Base-by-base conservation (phyloP, 306 rosid genomes). In the Myrica gale region DNA sequence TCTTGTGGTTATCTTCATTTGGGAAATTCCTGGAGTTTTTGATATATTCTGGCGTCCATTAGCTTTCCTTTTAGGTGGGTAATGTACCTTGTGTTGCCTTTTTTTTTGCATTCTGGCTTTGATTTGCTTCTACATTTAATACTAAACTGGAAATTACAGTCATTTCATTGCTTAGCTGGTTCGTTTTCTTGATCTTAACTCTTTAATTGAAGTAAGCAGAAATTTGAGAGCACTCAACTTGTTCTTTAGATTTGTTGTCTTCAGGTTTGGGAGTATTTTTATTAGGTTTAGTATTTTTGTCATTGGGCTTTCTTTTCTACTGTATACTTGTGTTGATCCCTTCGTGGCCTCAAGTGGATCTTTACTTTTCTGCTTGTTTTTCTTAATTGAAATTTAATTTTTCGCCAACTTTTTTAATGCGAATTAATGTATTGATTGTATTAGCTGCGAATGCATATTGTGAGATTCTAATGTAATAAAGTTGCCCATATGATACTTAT, bases 1-100 rank as follows among this genome's bases (percentile, higher is more conserved):
- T 83, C 89, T 92, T 79, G 96, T 87, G 81, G 99, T 96, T 69
- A 89, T 92, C 86, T 85, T 88, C 83, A 67, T 96, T 76, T 92
- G 99, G 99, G 99, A 96, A 87, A 83, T 96, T 68, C 99, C 99
- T 52, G 98, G 97, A 78, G 90, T 92, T 80, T 96, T 96, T 82
- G 85, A 90, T 10, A 77, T 92, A 74, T 2, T 90, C 74, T 92
- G 96, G 97, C 75, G 87, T 78, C 98, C 97, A 65, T 83, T 96
- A 69, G 81, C 98, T 4, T 84, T 90, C 83, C 45, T 89, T 76
- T 84, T 96, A 82, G 93, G 99, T 96, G 37, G 82, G 98, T 89
- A 69, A 69, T 56, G 58, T 66, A 12, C 43, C 16, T 52, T 62
- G 17, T 73, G 52, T 48, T 48, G 4, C 52, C 52, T 76, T 72